These are phyloP conservation scores for Vitis amurensis DNA, from an alignment of 164 flowering plant genomes.

Conservation along the genomic window DNA sequence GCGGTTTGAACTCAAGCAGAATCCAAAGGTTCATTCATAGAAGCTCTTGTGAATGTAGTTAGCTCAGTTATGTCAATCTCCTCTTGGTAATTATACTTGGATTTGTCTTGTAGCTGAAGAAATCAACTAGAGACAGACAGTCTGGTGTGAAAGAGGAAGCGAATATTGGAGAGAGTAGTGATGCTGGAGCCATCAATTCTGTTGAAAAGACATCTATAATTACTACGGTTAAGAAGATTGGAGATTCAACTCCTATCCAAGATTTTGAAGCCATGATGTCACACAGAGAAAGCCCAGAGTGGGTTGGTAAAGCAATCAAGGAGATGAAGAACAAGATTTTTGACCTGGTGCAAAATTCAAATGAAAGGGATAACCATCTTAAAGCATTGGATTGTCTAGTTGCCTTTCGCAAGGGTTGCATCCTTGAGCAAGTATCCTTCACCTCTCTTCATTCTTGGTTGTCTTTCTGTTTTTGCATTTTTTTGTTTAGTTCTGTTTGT, in stretches of 20 bases:
- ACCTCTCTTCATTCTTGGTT: not conserved
- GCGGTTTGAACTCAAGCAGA: slow-evolving; percentile 72
- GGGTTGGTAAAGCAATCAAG: slow-evolving; percentile 70
- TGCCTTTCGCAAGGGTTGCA: slow-evolving; percentile 85
- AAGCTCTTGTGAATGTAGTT: no score
- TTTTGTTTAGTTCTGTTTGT: no score
- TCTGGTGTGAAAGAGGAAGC: slow-evolving; percentile 57
- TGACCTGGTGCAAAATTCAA: slow-evolving; percentile 59
- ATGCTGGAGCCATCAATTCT: slow-evolving; percentile 21
- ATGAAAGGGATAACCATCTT: slow-evolving; percentile 50
- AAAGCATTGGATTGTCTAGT: slow-evolving; percentile 65
- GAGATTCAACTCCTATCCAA: slow-evolving; percentile 60
- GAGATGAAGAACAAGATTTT: slow-evolving; percentile 57
- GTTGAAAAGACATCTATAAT: slow-evolving; percentile 21
- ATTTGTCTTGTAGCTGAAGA: slow-evolving; percentile 64
- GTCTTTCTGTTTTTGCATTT: not conserved
- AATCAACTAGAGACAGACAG: slow-evolving; percentile 54
- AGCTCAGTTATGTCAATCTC: not conserved
- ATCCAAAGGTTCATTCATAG: slow-evolving; percentile 56
- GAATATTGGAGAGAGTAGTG: slow-evolving; percentile 16
- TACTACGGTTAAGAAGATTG: slow-evolving; percentile 38
- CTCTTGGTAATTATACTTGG: not conserved
- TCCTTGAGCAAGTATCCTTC: slow-evolving; percentile 72
- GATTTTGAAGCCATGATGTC: slow-evolving; percentile 93
- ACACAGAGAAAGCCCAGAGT: slow-evolving; percentile 69